phyloP scores from a whole-genome alignment of 331 rosid species.

The Cydonia oblonga region DNA sequence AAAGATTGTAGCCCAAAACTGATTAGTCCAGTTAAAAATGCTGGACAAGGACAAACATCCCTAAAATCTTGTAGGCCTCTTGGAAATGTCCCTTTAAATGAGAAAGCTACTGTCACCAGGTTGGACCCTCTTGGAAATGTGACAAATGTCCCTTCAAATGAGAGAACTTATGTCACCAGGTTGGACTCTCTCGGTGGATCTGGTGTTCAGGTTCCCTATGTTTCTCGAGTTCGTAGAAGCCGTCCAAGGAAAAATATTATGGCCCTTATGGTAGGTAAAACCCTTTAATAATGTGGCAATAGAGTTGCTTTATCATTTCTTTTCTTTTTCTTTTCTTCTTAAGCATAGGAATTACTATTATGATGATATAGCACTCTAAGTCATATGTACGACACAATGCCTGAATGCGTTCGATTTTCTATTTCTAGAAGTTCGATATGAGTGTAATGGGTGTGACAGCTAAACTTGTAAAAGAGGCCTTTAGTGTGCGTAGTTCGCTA shows the following conservation, averaged over 20 bases:
- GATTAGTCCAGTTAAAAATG: conserved; percentile 26
- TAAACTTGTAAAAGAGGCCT: conserved; percentile 29
- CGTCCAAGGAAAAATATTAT: conserved; percentile 72
- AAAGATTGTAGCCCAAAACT: conserved; percentile 46
- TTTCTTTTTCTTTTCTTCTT: not conserved
- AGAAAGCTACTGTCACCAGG: conserved; percentile 52
- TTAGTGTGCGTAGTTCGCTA: conserved; percentile 27
- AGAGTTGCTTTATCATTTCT: not conserved
- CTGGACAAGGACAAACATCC: conserved; percentile 31
- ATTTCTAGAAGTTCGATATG: conserved; percentile 39
- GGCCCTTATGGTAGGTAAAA: conserved; percentile 65
- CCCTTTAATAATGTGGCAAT: conserved; percentile 7
- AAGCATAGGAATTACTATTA: not conserved
- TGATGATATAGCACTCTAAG: not conserved
- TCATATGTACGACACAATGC: conserved; percentile 4
- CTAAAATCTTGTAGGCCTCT: conserved; percentile 33
- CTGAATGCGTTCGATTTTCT: conserved; percentile 8
- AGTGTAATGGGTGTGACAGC: conserved; percentile 31
- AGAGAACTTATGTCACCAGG: conserved; percentile 54
- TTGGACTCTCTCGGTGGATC: conserved; percentile 74
- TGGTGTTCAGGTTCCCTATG: conserved; percentile 69
- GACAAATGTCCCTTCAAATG: conserved; percentile 25
- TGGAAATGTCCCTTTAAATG: conserved; percentile 39
- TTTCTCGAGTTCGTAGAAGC: conserved; percentile 81
- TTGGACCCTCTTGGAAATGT: conserved; percentile 44